Conservation (phyloP, 1,139 yeast genomes). For the Saccharomycopsis hybrid region DNA sequence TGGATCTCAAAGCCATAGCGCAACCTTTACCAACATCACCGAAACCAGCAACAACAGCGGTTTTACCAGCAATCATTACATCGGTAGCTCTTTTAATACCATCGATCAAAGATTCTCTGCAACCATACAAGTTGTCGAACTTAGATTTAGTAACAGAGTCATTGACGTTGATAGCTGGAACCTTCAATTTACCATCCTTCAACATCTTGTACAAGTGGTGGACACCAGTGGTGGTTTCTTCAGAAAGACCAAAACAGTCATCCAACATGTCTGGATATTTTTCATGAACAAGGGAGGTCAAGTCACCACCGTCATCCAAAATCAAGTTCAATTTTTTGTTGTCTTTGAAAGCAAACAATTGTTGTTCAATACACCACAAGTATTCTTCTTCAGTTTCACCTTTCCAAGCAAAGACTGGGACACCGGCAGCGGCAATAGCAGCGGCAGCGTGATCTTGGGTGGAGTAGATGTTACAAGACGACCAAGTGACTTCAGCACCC, state of each 20-base stretch:
- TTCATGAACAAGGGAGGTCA: conserved; percentile 94
- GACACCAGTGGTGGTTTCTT: conserved; percentile 99
- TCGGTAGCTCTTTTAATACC: conserved; percentile 99
- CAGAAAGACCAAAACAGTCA: conserved; percentile 93
- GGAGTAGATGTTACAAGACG: conserved; percentile 98
- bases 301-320: conserved; percentile 99
- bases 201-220: conserved; percentile 98
- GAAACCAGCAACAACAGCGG: conserved; percentile 98
- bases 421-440: conserved; percentile 99
- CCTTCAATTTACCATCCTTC: conserved; percentile 85
- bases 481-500: conserved; percentile 99
- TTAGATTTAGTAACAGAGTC: conserved; percentile 99
- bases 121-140: conserved; percentile 99
- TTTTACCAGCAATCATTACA: conserved; percentile 99
- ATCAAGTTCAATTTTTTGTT: conserved; percentile 93
- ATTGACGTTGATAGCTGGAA: conserved; percentile 99
- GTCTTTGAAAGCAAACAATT: conserved; percentile 97
- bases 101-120: conserved; percentile 97
- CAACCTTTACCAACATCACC: conserved; percentile 99
- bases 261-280: conserved; percentile 97
- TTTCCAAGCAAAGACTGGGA: conserved; percentile 99
- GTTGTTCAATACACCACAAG: conserved; percentile 99
- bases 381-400: conserved; percentile 99
- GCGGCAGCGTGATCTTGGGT: conserved; percentile 99
- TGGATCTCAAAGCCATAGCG: conserved; percentile 97